Percentiles rank a stretch among this genome's conserved stretches.
Evolutionary conservation across 73 alveolate genomes (phyloP).

Genomic region (Loxodes magnus): DNA sequence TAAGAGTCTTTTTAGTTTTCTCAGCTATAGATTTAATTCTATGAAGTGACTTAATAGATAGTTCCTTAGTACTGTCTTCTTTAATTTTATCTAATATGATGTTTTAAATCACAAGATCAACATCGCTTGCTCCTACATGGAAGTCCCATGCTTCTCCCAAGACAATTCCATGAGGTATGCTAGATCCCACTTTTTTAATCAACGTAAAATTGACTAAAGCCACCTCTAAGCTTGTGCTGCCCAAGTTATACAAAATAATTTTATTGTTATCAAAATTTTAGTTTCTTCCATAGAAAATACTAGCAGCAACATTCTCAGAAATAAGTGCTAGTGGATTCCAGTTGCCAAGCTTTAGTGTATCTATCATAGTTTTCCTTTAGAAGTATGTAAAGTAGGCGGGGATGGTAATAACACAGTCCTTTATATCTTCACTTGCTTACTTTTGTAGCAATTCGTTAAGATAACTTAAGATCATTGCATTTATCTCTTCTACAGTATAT

Average conservation of each 20-base stretch:
- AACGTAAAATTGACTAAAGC: slow-evolving; percentile 44
- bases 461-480: slow-evolving; percentile 42
- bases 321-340: slow-evolving; percentile 63
- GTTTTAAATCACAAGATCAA: slow-evolving; percentile 33
- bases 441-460: slow-evolving; percentile 43
- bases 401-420: slow-evolving; percentile 62
- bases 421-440: slow-evolving; percentile 28
- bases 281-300: slow-evolving; percentile 66
- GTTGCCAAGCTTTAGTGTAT: slow-evolving; percentile 74
- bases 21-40: slow-evolving; percentile 42
- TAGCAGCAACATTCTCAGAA: slow-evolving; percentile 93
- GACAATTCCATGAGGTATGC: slow-evolving; percentile 12
- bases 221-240: slow-evolving; percentile 79
- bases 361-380: slow-evolving; percentile 41
- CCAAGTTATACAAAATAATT: slow-evolving; percentile 85
- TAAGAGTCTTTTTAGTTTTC: slow-evolving; percentile 70
- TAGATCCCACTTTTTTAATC: not conserved
- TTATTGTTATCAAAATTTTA: slow-evolving; percentile 26
- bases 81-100: slow-evolving; percentile 28
- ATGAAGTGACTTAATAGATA: slow-evolving; percentile 34
- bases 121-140: slow-evolving; percentile 40
- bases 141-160: slow-evolving; percentile 33
- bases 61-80: slow-evolving; percentile 10
- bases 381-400: slow-evolving; percentile 56
- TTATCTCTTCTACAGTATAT: slow-evolving; percentile 47